These are phyloP conservation scores for Lactifluus subvellereus DNA, from an alignment of 768 basidiomycete species.

Conservation along the genomic window DNA sequence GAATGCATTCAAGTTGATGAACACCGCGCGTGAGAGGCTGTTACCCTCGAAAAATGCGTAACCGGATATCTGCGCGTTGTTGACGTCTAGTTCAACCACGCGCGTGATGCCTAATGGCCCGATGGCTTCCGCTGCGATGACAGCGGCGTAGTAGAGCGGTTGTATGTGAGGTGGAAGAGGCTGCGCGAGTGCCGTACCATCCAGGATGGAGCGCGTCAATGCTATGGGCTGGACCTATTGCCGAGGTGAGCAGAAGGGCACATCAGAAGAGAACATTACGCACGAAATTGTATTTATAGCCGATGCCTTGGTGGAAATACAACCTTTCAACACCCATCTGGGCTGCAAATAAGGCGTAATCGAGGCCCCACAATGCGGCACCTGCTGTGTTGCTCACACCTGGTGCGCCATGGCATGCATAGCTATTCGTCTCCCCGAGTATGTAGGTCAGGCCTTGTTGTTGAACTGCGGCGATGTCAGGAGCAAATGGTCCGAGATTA, in stretches of 20 bases:
- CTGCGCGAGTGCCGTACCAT: slow-evolving; percentile 44
- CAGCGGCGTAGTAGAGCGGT: slow-evolving; percentile 59
- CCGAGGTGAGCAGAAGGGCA: neutral
- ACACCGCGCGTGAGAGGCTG: slow-evolving; percentile 42
- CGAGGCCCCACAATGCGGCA: slow-evolving; percentile 61
- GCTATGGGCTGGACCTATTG: slow-evolving; percentile 56
- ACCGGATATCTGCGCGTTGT: slow-evolving; percentile 45
- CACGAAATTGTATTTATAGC: slow-evolving; percentile 66
- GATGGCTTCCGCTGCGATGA: slow-evolving; percentile 54
- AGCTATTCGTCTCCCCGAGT: slow-evolving; percentile 39
- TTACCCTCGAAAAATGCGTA: slow-evolving; percentile 55
- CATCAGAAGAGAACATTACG: neutral
- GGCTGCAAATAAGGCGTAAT: slow-evolving; percentile 56
- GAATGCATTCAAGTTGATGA: slow-evolving; percentile 55
- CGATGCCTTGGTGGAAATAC: slow-evolving; percentile 63
- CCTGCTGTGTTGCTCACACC: slow-evolving; percentile 67
- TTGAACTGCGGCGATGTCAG: slow-evolving; percentile 49
- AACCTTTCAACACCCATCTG: slow-evolving; percentile 49
- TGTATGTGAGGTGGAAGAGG: slow-evolving; percentile 57
- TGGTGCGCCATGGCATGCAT: slow-evolving; percentile 39
- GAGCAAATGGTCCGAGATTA: slow-evolving; percentile 46
- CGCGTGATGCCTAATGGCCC: slow-evolving; percentile 40
- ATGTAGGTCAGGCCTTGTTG: slow-evolving; percentile 48
- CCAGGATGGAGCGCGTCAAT: slow-evolving; percentile 50
- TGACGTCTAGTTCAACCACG: slow-evolving; percentile 45